phyloP scores from a whole-genome alignment of 306 rosid species.

The Neltuma alba region DNA sequence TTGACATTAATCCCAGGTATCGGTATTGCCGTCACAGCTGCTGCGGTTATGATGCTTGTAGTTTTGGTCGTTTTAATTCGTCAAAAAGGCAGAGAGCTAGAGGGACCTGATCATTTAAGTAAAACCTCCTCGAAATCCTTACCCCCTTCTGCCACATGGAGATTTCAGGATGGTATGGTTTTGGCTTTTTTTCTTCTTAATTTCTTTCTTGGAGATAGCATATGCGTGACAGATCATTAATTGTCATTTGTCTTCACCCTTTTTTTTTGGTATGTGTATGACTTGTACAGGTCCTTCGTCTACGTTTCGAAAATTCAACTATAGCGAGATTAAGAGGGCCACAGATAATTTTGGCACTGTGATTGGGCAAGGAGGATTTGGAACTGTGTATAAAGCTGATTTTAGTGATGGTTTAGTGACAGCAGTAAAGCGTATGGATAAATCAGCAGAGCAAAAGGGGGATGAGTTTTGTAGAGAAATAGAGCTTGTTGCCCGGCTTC shows the following conservation, averaged over 20 bases:
- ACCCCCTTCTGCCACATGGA: conserved; percentile 58
- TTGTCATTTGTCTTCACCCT: conserved; percentile 22
- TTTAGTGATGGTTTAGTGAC: conserved; percentile 74
- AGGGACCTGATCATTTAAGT: conserved; percentile 56
- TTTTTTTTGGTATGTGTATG: conserved; percentile 6
- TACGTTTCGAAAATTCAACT: conserved; percentile 80
- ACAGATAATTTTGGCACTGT: conserved; percentile 73
- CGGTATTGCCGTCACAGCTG: conserved; percentile 78
- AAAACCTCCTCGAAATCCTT: conserved; percentile 59
- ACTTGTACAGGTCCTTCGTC: conserved; percentile 68
- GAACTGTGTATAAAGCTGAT: conserved; percentile 89
- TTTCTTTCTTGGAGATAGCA: conserved; percentile 29
- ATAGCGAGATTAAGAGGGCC: conserved; percentile 92
- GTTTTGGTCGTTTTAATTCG: conserved; percentile 84
- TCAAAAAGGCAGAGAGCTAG: conserved; percentile 79
- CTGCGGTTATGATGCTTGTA: conserved; percentile 67
- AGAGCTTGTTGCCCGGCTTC: conserved; percentile 89
- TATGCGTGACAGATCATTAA: conserved; percentile 1
- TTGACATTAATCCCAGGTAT: conserved; percentile 74
- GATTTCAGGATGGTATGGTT: conserved; percentile 82
- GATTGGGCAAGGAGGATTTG: conserved; percentile 97
- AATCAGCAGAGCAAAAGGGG: conserved; percentile 83
- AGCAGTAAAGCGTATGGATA: conserved; percentile 91
- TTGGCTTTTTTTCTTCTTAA: conserved; percentile 8
- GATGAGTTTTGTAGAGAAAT: conserved; percentile 93